Conservation (phyloP, 2,329 filamentous ascomycete genomes). For the Fusarium sp. region DNA sequence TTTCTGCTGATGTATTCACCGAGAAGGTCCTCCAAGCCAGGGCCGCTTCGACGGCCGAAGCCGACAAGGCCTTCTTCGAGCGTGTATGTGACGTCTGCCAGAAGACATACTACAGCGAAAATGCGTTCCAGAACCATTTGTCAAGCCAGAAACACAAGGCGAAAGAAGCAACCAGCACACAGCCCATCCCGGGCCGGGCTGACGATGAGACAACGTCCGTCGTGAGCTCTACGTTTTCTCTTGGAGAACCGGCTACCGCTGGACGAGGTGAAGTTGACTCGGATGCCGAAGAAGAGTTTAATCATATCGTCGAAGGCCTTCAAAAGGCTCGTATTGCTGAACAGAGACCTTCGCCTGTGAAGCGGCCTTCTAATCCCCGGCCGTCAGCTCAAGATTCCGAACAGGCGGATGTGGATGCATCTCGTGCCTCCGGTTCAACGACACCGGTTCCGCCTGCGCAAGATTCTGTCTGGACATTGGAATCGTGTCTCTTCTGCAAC, state of each 20-base stretch:
- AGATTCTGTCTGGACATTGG: slow-evolving; percentile 61
- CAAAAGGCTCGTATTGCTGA: slow-evolving; percentile 80
- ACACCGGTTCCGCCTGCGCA: slow-evolving; percentile 55
- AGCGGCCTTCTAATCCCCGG: slow-evolving; percentile 68
- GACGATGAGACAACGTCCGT: slow-evolving; percentile 85
- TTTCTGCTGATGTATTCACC: slow-evolving; percentile 92
- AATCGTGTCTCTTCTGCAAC: slow-evolving; percentile 91
- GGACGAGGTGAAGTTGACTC: slow-evolving; percentile 69
- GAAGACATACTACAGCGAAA: slow-evolving; percentile 97
- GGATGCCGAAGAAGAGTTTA: slow-evolving; percentile 82
- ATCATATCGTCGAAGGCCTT: slow-evolving; percentile 82
- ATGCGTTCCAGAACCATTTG: slow-evolving; percentile 94
- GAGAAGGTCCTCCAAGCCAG: slow-evolving; percentile 96
- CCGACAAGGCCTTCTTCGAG: slow-evolving; percentile 91
- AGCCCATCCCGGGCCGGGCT: slow-evolving; percentile 51
- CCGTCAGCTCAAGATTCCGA: slow-evolving; percentile 60
- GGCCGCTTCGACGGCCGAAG: slow-evolving; percentile 85
- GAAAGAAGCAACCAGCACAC: slow-evolving; percentile 65
- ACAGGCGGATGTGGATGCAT: slow-evolving; percentile 59
- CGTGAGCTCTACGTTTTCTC: slow-evolving; percentile 91
- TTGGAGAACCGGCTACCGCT: slow-evolving; percentile 81
- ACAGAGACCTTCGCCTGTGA: slow-evolving; percentile 66
- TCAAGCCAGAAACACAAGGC: slow-evolving; percentile 89
- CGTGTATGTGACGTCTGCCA: slow-evolving; percentile 85
- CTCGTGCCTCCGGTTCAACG: slow-evolving; percentile 61